Evolutionary conservation across 352 stramenopile species (phyloP), one percentile per base, ranked within the genome.

Genomic region (Pythium volutum): DNA sequence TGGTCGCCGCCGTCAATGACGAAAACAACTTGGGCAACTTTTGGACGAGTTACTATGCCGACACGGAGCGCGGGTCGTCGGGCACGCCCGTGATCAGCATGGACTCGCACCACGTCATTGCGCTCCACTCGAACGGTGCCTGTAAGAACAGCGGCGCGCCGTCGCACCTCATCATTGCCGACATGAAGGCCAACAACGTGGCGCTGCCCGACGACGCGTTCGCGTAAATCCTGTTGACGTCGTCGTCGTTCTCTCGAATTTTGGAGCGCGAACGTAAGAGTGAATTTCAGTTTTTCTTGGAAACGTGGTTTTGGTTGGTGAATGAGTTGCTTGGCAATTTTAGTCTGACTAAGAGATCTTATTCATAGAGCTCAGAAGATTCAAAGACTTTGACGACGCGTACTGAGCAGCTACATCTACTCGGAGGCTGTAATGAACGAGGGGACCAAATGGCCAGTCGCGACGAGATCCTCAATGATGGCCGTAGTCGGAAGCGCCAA

Each of bases 101-200:
- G 23, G 51, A 52, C 20, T 61, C 51, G 23, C 50, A 75, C 58
- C 26, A 55, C 1, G 70, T 77, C 50, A 64, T 77, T 39, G 66
- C 67, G 22, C 33, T 77, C 23, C 70, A 77, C 65, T 63, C 59
- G 16, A 70, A 67, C 48, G 70, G 70, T 43, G 67, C 54, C 16
- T 74, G 65, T 34, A 69, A 73, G 52, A 73, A 71, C 61, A 64
- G 56, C 18, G 69, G 70, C 9, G 55, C 70, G 39, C 71, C 71
- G 41, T 79, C 71, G 20, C 48, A 79, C 36, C 20, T 79, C 18
- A 71, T 84, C 59, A 69, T 81, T 48, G 43, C 57, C 4, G 68
- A 78, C 53, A 52, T 84, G 12, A 39, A 75, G 43, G 69, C 62
- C 34, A 77, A 79, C 49, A 70, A 71, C 25, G 27, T 78, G 22